Percentiles rank a stretch among this genome's conserved stretches.
phyloP scores from a whole-genome alignment of 1,284 basidiomycete species.

The Ceratobasidium sp. region DNA sequence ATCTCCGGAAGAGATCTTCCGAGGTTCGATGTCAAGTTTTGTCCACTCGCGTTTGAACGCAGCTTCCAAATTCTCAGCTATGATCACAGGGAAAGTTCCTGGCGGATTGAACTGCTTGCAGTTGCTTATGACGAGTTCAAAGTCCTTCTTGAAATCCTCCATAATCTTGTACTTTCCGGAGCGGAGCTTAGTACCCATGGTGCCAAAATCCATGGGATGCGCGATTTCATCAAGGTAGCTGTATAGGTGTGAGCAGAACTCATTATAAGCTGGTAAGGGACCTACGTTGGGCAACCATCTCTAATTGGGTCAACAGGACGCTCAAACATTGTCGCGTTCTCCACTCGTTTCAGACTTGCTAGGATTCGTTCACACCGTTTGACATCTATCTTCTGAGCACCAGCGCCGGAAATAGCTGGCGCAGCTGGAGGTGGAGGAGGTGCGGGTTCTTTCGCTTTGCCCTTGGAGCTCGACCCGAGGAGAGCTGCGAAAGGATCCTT shows the following conservation, averaged over 20 bases:
- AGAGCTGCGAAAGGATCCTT: slow-evolving; percentile 30
- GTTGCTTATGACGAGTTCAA: slow-evolving; percentile 87
- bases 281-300: slow-evolving; percentile 88
- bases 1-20: slow-evolving; percentile 78
- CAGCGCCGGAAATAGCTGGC: background rate
- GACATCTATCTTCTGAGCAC: slow-evolving; percentile 54
- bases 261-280: slow-evolving; percentile 41
- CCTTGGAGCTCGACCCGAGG: slow-evolving; percentile 28
- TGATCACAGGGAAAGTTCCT: slow-evolving; percentile 74
- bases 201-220: slow-evolving; percentile 94
- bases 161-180: slow-evolving; percentile 74
- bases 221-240: slow-evolving; percentile 95
- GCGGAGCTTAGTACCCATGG: slow-evolving; percentile 77
- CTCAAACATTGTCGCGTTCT: slow-evolving; percentile 77
- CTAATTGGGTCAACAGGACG: slow-evolving; percentile 84
- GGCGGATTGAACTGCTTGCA: slow-evolving; percentile 89
- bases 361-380: slow-evolving; percentile 49
- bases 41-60: slow-evolving; percentile 88
- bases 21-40: slow-evolving; percentile 66
- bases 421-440: slow-evolving; percentile 35
- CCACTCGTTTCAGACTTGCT: slow-evolving; percentile 66
- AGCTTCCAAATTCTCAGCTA: slow-evolving; percentile 77
- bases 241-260: slow-evolving; percentile 34
- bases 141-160: slow-evolving; percentile 83
- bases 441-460: slow-evolving; percentile 35